Evolutionary conservation across 768 basidiomycete genomes (phyloP), one percentile per base, ranked within the genome.

Genomic region (Rubroboletus satanas): DNA sequence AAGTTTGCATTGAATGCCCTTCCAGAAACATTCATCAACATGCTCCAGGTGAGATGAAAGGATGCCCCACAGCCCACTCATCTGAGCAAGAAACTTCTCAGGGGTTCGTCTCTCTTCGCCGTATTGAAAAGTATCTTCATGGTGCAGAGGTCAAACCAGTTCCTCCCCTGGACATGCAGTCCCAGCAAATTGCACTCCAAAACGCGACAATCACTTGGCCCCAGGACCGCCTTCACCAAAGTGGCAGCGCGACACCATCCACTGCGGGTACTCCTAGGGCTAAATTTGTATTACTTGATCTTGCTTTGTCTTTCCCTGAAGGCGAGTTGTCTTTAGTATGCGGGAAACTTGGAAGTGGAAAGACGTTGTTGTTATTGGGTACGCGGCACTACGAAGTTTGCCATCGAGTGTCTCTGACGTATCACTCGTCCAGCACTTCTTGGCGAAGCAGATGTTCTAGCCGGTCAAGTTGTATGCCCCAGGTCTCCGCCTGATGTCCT

Each of bases 131-230:
- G 63, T 97, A 95, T 69, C 80, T 97, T 26, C 74, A 82, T 45
- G 78, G 81, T 9, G 79, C 81, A 1, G 94, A 98, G 71, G 84
- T 97, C 15, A 67, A 78, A 1, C 69, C 77, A 1, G 83, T 90
- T 11, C 78, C 77, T 5, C 83, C 84, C 3, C 69, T 89, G 8
- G 69, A 76, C 21, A 68, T 79, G 29, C 81, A 86, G 59, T 76
- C 78, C n/a, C 75, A 78, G 48, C 79, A 74, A 4, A 84, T 95
- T 50, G 78, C 85, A 1, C 81, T 95, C 61, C 88, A 88, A 66
- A 88, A 88, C 10, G 93, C 91, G 37, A 96, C 91, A 1, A 77
- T 93, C 45, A 91, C 92, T 2, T 98, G 94, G 94, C 90, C 94
- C 0, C 84, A 87, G 61, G 90, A 93, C 58, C 83, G 88, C 35